phyloP scores from a whole-genome alignment of 495 filamentous ascomycete genomes.

The Trypethelium eluteriae region DNA sequence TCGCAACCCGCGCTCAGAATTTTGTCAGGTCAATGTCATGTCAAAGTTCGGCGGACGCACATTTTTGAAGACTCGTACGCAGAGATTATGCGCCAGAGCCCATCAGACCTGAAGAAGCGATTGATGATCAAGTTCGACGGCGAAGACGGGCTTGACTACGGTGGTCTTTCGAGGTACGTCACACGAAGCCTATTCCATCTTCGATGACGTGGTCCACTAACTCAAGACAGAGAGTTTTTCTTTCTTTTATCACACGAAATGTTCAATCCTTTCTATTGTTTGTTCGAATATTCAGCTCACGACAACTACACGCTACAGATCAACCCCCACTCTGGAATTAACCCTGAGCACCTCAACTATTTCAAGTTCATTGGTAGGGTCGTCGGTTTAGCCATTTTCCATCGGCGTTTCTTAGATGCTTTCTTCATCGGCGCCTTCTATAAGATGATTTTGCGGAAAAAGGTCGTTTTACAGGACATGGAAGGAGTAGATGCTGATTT shows the following conservation, averaged over 20 bases:
- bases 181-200: background rate
- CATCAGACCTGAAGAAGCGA: slow-evolving; percentile 94
- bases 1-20: slow-evolving; percentile 95
- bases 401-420: slow-evolving; percentile 92
- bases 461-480: slow-evolving; percentile 89
- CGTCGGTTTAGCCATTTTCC: slow-evolving; percentile 96
- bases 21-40: slow-evolving; percentile 90
- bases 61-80: slow-evolving; percentile 99
- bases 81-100: slow-evolving; percentile 93
- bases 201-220: slow-evolving; percentile 24
- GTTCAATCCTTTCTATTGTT: slow-evolving; percentile 99
- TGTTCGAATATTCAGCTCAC: slow-evolving; percentile 99
- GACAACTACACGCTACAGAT: slow-evolving; percentile 99
- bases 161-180: slow-evolving; percentile 76
- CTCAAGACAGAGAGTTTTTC: slow-evolving; percentile 78
- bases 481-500: slow-evolving; percentile 97
- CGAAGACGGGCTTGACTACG: slow-evolving; percentile 96
- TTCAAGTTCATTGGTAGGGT: slow-evolving; percentile 99
- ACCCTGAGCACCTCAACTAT: slow-evolving; percentile 98
- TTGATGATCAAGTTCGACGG: slow-evolving; percentile 99
- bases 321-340: slow-evolving; percentile 98
- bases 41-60: slow-evolving; percentile 91
- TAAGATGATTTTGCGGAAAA: slow-evolving; percentile 97
- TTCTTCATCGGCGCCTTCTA: slow-evolving; percentile 99
- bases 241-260: slow-evolving; percentile 99